phyloP scores from a whole-genome alignment of 2,329 filamentous ascomycete genomes.

The Pseudohalonectria lignicola region DNA sequence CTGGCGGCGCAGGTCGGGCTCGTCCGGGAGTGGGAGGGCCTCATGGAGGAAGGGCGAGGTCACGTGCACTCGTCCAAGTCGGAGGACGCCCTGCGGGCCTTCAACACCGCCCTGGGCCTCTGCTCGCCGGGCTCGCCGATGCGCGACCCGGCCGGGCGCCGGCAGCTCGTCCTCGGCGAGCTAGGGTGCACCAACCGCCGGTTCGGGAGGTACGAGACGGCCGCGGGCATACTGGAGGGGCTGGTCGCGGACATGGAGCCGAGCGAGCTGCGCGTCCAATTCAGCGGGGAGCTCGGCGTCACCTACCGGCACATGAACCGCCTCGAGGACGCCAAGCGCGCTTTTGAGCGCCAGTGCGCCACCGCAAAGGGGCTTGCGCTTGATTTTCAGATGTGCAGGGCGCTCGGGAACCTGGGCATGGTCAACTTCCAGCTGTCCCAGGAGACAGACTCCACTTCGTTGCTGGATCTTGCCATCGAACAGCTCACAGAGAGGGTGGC shows the following conservation, averaged over 20 bases:
- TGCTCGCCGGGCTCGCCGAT: conserved; percentile 6
- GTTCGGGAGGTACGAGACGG: conserved; percentile 16
- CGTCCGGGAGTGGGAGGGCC: conserved; percentile 9
- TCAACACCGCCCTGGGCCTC: conserved; percentile 13
- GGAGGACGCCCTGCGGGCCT: conserved; percentile 11
- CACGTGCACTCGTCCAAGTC: conserved; percentile 8
- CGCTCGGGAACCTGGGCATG: conserved; percentile 24
- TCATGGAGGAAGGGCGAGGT: conserved; percentile 8
- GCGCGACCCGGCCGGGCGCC: conserved; percentile 8
- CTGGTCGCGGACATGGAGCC: conserved; percentile 9
- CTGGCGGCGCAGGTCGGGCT: conserved; percentile 11
- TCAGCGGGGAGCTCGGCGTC: conserved; percentile 19
- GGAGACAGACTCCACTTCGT: conserved; percentile 6
- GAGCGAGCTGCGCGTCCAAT: conserved; percentile 9
- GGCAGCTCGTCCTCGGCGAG: conserved; percentile 11
- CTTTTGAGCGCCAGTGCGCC: conserved; percentile 16
- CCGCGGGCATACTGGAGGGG: conserved; percentile 12
- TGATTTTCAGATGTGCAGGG: conserved; percentile 14
- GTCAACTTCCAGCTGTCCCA: conserved; percentile 20
- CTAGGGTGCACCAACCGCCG: conserved; percentile 17
- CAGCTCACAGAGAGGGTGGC: neutral
- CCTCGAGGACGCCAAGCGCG: conserved; percentile 15
- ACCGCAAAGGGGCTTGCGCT: conserved; percentile 13
- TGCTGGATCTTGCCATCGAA: conserved; percentile 10
- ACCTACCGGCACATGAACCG: conserved; percentile 18